Conservation (phyloP, 2,329 filamentous ascomycete species). For the Beauveria scarabaeidicola region DNA sequence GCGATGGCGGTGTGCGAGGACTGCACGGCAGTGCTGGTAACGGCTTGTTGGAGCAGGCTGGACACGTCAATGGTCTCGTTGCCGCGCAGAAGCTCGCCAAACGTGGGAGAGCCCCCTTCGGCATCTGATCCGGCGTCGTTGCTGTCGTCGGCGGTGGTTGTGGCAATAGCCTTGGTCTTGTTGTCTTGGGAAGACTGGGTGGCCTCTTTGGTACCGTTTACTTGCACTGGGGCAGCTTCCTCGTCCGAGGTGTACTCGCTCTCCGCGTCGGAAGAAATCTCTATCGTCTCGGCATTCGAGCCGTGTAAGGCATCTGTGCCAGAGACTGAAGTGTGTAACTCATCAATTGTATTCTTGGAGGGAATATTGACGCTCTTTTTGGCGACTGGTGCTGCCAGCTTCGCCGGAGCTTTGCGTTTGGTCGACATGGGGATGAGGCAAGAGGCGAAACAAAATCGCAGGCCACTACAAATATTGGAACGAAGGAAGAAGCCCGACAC, state of each 20-base stretch:
- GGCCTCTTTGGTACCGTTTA: conserved; percentile 14
- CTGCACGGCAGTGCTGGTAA: conserved; percentile 27
- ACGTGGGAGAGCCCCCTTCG: conserved; percentile 55
- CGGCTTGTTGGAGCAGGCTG: conserved; percentile 42
- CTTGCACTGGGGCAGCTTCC: conserved; percentile 20
- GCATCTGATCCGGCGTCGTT: conserved; percentile 35
- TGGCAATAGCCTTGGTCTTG: conserved; percentile 18
- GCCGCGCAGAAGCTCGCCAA: conserved; percentile 76
- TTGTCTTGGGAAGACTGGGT: conserved; percentile 19
- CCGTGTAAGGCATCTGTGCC: conserved; percentile 30
- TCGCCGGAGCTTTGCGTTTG: conserved; percentile 51
- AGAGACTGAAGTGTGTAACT: conserved; percentile 48
- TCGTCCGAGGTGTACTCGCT: conserved; percentile 41
- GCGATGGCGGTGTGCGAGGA: conserved; percentile 41
- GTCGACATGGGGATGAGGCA: conserved; percentile 41
- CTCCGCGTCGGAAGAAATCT: conserved; percentile 48
- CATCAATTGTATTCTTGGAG: conserved; percentile 45
- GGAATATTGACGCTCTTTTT: conserved; percentile 44
- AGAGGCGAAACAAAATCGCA: not conserved
- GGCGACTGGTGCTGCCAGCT: conserved; percentile 47
- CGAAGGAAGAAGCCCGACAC: not conserved
- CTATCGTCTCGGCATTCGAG: conserved; percentile 37
- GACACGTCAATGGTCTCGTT: conserved; percentile 70
- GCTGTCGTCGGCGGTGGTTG: conserved; percentile 19
- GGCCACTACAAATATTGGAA: not conserved